These are phyloP conservation scores for Pythium utonaiense DNA, from an alignment of 352 stramenopile species.

Conservation along the genomic window DNA sequence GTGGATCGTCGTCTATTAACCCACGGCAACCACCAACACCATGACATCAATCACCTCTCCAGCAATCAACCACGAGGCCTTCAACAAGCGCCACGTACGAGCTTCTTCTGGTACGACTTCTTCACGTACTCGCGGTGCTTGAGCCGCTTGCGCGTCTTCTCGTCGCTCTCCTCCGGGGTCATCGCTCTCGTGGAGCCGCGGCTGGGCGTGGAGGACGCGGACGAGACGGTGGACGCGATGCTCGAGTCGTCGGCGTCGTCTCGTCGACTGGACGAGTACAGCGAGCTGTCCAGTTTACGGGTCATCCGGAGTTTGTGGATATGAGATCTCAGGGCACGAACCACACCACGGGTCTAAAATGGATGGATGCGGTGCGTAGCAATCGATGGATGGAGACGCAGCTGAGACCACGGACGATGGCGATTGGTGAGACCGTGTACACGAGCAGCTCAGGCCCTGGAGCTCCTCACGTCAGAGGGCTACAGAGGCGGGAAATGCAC, in stretches of 20 bases:
- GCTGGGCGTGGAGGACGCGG: no score
- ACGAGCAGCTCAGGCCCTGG: background rate
- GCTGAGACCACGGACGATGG: background rate
- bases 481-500: no score
- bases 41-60: background rate
- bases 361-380: background rate
- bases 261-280: background rate
- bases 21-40: background rate
- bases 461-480: background rate
- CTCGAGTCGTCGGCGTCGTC: background rate
- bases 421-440: background rate
- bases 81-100: slow-evolving; percentile 33
- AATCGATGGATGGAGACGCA: background rate
- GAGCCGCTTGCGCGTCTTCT: slow-evolving; percentile 38
- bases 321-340: background rate
- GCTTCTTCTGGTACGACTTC: slow-evolving; percentile 71
- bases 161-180: background rate
- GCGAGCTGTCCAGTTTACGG: background rate
- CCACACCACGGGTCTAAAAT: background rate
- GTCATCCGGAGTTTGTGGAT: background rate
- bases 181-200: background rate
- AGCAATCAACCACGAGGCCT: background rate
- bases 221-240: background rate
- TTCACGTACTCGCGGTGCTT: slow-evolving; percentile 68
- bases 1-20: slow-evolving; percentile 44